phyloP scores from a whole-genome alignment of 306 rosid genomes.

The Quercus engelmannii region DNA sequence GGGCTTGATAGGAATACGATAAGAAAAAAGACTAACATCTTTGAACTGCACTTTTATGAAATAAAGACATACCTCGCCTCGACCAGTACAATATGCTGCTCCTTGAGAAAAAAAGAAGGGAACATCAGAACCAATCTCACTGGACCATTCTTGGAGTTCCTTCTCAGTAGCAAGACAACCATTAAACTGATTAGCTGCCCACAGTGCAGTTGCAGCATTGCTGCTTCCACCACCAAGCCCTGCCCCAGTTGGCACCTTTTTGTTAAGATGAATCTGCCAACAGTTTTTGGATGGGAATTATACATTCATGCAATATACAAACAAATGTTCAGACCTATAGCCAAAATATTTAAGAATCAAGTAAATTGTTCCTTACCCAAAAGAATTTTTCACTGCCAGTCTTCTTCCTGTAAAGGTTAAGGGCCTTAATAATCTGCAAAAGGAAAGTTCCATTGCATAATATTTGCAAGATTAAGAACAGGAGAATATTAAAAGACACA shows the following conservation, averaged over 20 bases:
- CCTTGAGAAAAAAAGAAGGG: constrained; percentile 97
- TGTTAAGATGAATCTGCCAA: constrained; percentile 89
- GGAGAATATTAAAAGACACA: constrained; percentile 11
- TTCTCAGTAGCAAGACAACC: constrained; percentile 73
- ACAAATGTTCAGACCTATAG: not conserved
- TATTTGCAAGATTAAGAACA: constrained; percentile 7
- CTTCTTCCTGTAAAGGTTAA: constrained; percentile 89
- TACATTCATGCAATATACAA: not conserved
- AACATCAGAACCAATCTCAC: constrained; percentile 96
- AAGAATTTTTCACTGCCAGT: constrained; percentile 74
- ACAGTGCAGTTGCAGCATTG: constrained; percentile 95
- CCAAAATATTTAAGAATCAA: not conserved
- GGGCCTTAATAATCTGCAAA: constrained; percentile 90
- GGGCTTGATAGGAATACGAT: not conserved
- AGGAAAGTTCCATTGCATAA: constrained; percentile 14
- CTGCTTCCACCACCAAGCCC: constrained; percentile 99
- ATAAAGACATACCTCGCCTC: constrained; percentile 84
- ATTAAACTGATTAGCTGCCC: constrained; percentile 96
- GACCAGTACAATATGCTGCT: constrained; percentile 94
- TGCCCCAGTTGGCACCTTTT: constrained; percentile 92
- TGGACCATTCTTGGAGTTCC: constrained; percentile 95
- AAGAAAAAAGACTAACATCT: not conserved
- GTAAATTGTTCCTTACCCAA: constrained; percentile 59
- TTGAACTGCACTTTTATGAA: not conserved
- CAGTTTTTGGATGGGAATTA: not conserved